Evolutionary conservation across 352 stramenopile genomes (phyloP).

Genomic region (Globisporangium megalacanthum): DNA sequence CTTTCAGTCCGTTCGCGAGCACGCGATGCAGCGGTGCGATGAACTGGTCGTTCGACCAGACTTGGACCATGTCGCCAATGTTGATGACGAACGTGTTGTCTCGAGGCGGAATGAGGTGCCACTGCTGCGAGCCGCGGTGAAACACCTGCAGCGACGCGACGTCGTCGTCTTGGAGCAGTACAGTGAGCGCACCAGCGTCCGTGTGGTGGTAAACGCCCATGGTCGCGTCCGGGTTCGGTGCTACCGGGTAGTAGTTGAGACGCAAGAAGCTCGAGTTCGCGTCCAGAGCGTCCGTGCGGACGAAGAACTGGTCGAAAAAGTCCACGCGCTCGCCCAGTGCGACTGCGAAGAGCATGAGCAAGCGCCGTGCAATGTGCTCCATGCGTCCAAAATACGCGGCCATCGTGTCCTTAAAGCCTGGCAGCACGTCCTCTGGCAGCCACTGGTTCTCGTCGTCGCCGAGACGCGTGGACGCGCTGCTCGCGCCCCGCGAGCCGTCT

Average conservation of each 20-base stretch:
- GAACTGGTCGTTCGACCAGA: constrained; percentile 48
- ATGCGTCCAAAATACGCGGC: constrained; percentile 23
- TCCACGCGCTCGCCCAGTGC: constrained; percentile 20
- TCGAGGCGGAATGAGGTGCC: constrained; percentile 29
- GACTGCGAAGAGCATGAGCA: constrained; percentile 33
- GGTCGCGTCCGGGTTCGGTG: constrained; percentile 18
- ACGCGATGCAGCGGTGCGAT: constrained; percentile 40
- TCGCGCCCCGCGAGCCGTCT: constrained; percentile 30
- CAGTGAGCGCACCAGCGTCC: constrained; percentile 38
- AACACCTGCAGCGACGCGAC: constrained; percentile 43
- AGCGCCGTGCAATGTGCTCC: constrained; percentile 24
- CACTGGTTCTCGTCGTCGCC: constrained; percentile 86
- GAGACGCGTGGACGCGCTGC: constrained; percentile 46
- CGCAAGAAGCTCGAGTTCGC: constrained; percentile 86
- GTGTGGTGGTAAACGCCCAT: constrained; percentile 50
- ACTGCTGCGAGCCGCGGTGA: constrained; percentile 27
- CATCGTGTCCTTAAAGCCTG: constrained; percentile 51
- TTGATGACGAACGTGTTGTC: constrained; percentile 48
- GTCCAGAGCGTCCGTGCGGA: constrained; percentile 45
- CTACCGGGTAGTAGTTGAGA: constrained; percentile 88
- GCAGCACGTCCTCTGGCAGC: constrained; percentile 36
- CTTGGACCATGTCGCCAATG: constrained; percentile 48
- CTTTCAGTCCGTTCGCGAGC: constrained; percentile 12
- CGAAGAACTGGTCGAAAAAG: constrained; percentile 39
- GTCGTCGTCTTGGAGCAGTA: constrained; percentile 41